These are phyloP conservation scores for Microcos paniculata DNA, from an alignment of 345 rosid species.

Conservation along the genomic window DNA sequence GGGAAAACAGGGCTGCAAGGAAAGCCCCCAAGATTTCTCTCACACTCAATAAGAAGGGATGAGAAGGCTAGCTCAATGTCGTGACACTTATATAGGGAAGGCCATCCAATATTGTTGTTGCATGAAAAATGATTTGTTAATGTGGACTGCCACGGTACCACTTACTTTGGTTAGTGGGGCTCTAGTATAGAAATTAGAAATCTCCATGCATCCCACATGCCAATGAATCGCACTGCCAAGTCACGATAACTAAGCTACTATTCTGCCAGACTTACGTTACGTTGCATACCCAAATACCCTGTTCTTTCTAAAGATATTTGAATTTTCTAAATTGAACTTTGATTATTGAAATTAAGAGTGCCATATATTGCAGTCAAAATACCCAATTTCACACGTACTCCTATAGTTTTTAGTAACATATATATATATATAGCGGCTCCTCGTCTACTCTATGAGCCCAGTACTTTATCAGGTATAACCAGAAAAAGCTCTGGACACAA, in stretches of 20 bases:
- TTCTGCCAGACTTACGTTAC: not conserved
- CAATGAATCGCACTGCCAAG: not conserved
- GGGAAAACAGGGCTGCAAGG: not conserved
- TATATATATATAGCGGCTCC: too few species aligned
- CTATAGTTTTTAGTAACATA: not conserved
- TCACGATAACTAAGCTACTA: not conserved
- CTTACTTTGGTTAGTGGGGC: not conserved
- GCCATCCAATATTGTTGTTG: not conserved
- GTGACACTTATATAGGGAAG: slow-evolving; percentile 7
- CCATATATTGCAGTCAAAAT: too few species aligned
- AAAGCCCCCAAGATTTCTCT: not conserved
- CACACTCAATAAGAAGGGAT: not conserved
- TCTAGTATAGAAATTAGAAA: not conserved
- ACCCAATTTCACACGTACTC: too few species aligned
- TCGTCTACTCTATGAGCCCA: not conserved
- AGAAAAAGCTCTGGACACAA: not conserved
- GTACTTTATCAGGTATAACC: not conserved
- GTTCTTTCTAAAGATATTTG: too few species aligned
- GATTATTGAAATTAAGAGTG: too few species aligned
- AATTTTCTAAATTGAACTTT: too few species aligned
- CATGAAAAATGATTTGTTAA: not conserved
- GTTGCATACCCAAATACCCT: not conserved
- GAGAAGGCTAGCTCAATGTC: not conserved
- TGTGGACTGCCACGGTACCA: not conserved
- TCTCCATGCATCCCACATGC: not conserved